Percentiles rank a stretch among this genome's conserved stretches.
These are phyloP conservation scores for Corynascus novoguineensis DNA, from an alignment of 495 filamentous ascomycete genomes.

Conservation along the genomic window DNA sequence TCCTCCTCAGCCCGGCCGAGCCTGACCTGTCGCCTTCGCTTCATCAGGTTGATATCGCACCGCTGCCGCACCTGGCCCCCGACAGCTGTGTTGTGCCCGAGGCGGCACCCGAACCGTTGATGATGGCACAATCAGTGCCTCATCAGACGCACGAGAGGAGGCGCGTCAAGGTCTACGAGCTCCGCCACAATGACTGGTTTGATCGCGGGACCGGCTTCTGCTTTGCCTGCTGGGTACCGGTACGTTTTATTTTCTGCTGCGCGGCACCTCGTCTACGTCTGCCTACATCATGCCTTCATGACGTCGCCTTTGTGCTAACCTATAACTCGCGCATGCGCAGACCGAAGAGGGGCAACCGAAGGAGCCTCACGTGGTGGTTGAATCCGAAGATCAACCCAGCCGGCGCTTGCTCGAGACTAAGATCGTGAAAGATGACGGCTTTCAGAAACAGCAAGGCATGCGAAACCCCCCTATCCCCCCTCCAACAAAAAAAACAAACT, in stretches of 20 bases:
- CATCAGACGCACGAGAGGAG: slow-evolving; percentile 82
- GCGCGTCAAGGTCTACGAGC: slow-evolving; percentile 98
- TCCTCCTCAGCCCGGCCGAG: slow-evolving; percentile 38
- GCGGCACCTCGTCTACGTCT: neutral
- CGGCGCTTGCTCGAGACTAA: slow-evolving; percentile 81
- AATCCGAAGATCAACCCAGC: slow-evolving; percentile 85
- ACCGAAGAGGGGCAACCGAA: slow-evolving; percentile 45
- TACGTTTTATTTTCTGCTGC: slow-evolving; percentile 43
- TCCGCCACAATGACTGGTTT: slow-evolving; percentile 98
- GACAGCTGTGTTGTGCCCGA: slow-evolving; percentile 33
- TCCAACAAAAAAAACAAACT: no score
- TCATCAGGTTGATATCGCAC: slow-evolving; percentile 37
- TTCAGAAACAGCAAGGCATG: slow-evolving; percentile 97
- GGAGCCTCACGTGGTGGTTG: slow-evolving; percentile 82
- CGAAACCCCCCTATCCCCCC: neutral
- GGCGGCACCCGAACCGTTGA: slow-evolving; percentile 44
- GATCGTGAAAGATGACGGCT: slow-evolving; percentile 90
- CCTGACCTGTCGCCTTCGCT: slow-evolving; percentile 41
- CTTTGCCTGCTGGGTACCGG: slow-evolving; percentile 67
- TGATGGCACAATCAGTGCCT: slow-evolving; percentile 84
- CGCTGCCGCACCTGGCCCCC: slow-evolving; percentile 31
- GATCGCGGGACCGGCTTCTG: slow-evolving; percentile 97
- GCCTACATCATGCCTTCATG: neutral
- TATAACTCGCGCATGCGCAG: slow-evolving; percentile 20
- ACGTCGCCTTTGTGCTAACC: slow-evolving; percentile 17